A percentile compares a stretch with the other conserved stretches of the same genome.
phyloP scores from a whole-genome alignment of 1,139 yeast species.

The Suhomyces kunorum region DNA sequence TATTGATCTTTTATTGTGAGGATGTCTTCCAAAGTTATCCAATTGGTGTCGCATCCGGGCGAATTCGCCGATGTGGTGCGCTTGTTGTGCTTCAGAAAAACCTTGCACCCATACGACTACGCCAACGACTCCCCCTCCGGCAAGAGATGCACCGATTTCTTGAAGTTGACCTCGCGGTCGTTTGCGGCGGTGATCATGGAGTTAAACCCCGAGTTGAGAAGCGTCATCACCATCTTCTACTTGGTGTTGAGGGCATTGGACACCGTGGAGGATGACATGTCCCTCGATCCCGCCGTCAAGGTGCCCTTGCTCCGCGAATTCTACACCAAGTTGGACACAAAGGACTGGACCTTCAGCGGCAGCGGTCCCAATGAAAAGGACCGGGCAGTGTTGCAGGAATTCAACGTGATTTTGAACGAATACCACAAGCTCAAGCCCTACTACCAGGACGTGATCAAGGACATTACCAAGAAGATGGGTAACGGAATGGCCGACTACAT shows the following conservation, averaged over 20 bases:
- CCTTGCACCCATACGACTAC: constrained; percentile 54
- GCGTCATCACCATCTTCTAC: constrained; percentile 81
- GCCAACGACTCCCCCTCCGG: constrained; percentile 48
- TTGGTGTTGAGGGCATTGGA: constrained; percentile 87
- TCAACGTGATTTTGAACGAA: constrained; percentile 62
- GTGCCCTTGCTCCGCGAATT: constrained; percentile 74
- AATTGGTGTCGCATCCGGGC: constrained; percentile 66
- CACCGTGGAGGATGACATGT: constrained; percentile 96
- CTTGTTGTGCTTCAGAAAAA: constrained; percentile 54
- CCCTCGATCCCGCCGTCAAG: constrained; percentile 68
- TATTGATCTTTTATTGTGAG: not conserved
- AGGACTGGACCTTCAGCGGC: constrained; percentile 82
- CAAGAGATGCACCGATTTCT: constrained; percentile 66
- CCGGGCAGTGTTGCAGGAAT: constrained; percentile 73
- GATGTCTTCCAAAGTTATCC: constrained; percentile 67
- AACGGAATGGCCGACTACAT: constrained; percentile 97
- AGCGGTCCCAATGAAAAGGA: constrained; percentile 79
- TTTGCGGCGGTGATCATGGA: constrained; percentile 92
- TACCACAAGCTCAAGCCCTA: constrained; percentile 71
- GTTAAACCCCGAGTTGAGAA: constrained; percentile 84
- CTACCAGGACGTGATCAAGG: constrained; percentile 76
- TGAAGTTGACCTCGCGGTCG: constrained; percentile 78
- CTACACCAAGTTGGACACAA: constrained; percentile 56
- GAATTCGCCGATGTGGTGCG: constrained; percentile 73
- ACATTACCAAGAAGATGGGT: constrained; percentile 85